A percentile compares a stretch with the other conserved stretches of the same genome.
Conservation (phyloP, 352 stramenopile genomes). For the Phytopythium mirpurense region DNA sequence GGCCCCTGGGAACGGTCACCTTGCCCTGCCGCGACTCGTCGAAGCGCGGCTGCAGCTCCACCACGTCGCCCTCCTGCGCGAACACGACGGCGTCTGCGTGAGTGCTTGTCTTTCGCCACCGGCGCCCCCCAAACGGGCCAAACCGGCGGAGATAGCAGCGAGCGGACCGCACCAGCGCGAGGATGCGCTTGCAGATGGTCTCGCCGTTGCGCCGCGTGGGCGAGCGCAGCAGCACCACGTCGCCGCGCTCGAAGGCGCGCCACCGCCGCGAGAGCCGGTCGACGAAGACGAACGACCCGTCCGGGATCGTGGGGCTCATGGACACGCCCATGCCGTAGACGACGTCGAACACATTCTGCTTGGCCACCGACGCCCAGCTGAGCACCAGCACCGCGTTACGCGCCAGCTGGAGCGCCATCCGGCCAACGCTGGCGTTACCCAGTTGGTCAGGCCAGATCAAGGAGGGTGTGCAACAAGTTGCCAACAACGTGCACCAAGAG, state of each 20-base stretch:
- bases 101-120: no score
- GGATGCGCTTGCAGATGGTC: conserved; percentile 85
- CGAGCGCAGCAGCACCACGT: conserved; percentile 81
- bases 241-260: conserved; percentile 56
- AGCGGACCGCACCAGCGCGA: conserved; percentile 54
- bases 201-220: conserved; percentile 65
- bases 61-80: conserved; percentile 68
- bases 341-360: conserved; percentile 67
- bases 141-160: no score
- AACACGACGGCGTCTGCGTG: background rate
- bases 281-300: conserved; percentile 80
- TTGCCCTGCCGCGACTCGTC: conserved; percentile 47
- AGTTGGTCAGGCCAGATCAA: no score
- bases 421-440: no score
- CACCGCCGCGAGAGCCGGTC: conserved; percentile 71
- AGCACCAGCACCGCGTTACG: conserved; percentile 55
- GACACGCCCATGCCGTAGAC: conserved; percentile 83
- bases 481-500: no score
- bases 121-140: no score
- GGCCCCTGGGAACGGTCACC: conserved; percentile 86
- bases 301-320: conserved; percentile 77
- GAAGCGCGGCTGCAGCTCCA: conserved; percentile 73
- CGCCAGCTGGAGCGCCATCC: conserved; percentile 14
- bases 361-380: conserved; percentile 53
- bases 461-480: no score